phyloP scores from a whole-genome alignment of 2,329 filamentous ascomycete genomes.

The Knoxdaviesia capensis region DNA sequence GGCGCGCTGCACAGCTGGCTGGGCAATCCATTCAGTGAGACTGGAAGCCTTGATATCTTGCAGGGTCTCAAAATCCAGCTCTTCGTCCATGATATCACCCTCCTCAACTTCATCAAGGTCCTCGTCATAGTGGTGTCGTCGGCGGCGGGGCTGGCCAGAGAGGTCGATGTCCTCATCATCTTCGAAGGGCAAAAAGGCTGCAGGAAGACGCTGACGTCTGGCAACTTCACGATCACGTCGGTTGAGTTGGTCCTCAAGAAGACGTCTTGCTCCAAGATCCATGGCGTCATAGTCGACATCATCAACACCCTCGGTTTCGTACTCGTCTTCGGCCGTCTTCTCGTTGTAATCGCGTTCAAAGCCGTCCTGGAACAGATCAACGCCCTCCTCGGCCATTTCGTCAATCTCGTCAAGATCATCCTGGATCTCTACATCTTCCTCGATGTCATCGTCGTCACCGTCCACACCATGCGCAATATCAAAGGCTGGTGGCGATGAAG shows the following conservation, averaged over 20 bases:
- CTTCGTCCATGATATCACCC: slow-evolving; percentile 86
- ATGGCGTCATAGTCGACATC: slow-evolving; percentile 60
- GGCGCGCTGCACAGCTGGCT: slow-evolving; percentile 74
- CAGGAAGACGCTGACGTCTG: slow-evolving; percentile 44
- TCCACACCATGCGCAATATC: slow-evolving; percentile 46
- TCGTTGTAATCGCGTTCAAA: slow-evolving; percentile 52
- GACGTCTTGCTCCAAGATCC: slow-evolving; percentile 43
- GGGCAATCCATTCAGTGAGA: slow-evolving; percentile 86
- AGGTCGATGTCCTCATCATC: slow-evolving; percentile 73
- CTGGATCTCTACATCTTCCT: slow-evolving; percentile 52
- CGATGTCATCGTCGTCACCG: slow-evolving; percentile 47
- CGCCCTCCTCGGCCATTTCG: slow-evolving; percentile 61
- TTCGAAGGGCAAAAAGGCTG: slow-evolving; percentile 59
- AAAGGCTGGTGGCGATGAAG: slow-evolving; percentile 44
- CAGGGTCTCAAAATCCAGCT: slow-evolving; percentile 77
- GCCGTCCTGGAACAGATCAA: slow-evolving; percentile 58
- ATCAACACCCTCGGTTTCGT: slow-evolving; percentile 54
- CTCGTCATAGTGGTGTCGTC: slow-evolving; percentile 83
- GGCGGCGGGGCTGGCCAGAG: slow-evolving; percentile 64
- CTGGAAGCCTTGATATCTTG: slow-evolving; percentile 86
- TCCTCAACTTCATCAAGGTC: slow-evolving; percentile 83
- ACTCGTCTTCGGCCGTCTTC: slow-evolving; percentile 38
- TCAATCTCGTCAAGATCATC: slow-evolving; percentile 61
- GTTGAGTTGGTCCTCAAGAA: slow-evolving; percentile 53
- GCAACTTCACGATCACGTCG: slow-evolving; percentile 54